phyloP scores from a whole-genome alignment of 352 stramenopile species.

The Blastocystis sp. region DNA sequence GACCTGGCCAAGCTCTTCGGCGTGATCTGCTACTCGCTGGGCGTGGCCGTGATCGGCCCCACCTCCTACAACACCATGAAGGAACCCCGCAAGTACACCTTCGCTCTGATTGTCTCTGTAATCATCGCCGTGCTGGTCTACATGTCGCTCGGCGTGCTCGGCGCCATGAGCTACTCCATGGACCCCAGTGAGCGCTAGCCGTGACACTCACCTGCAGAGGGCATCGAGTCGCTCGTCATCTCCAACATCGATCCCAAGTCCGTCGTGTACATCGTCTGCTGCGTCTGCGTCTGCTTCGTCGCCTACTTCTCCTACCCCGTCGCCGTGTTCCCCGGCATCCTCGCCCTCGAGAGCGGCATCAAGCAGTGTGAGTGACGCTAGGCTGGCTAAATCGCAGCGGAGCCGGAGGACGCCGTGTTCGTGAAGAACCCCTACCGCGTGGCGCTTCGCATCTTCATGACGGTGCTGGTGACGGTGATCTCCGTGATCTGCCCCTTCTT shows the following conservation, averaged over 20 bases:
- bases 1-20: slow-evolving; percentile 64
- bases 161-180: slow-evolving; percentile 44
- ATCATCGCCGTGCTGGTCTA: slow-evolving; percentile 59
- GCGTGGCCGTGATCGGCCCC: slow-evolving; percentile 58
- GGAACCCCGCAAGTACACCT: slow-evolving; percentile 49
- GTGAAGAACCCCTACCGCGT: slow-evolving; percentile 49
- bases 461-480: slow-evolving; percentile 44
- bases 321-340: slow-evolving; percentile 62
- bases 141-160: slow-evolving; percentile 56
- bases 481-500: slow-evolving; percentile 62
- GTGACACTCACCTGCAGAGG: background rate
- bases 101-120: slow-evolving; percentile 44
- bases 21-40: slow-evolving; percentile 61
- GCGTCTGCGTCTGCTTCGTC: slow-evolving; percentile 55
- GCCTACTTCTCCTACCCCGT: slow-evolving; percentile 65
- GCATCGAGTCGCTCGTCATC: slow-evolving; percentile 54
- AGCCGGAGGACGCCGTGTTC: slow-evolving; percentile 29
- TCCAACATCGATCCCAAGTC: slow-evolving; percentile 15
- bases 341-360: slow-evolving; percentile 61
- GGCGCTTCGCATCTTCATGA: slow-evolving; percentile 57
- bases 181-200: background rate
- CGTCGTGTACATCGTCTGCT: slow-evolving; percentile 29
- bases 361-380: slow-evolving; percentile 1
- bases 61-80: slow-evolving; percentile 68
- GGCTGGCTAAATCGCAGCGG: background rate